Percentiles rank a stretch among this genome's conserved stretches.
Evolutionary conservation across 768 basidiomycete genomes (phyloP).

Genomic region (Dentipellis sp.): DNA sequence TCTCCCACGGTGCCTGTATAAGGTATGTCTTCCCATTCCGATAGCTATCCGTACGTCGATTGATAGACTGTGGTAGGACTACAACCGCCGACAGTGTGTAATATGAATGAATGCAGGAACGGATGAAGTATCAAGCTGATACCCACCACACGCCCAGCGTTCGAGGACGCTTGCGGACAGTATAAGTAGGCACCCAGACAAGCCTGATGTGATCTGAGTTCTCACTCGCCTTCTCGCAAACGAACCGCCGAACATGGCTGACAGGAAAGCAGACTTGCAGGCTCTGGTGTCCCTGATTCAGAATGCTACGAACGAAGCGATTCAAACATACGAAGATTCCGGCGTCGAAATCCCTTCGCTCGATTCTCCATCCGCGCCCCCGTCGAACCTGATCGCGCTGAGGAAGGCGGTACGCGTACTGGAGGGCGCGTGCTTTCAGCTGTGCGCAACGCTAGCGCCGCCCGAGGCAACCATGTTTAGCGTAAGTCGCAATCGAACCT

Average conservation of each 20-base stretch:
- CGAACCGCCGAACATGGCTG: neutral
- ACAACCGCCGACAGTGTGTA: too few relatives aligned
- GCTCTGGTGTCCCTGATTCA: neutral
- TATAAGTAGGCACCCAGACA: too few relatives aligned
- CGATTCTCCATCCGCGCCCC: neutral
- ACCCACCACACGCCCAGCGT: too few relatives aligned
- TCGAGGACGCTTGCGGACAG: too few relatives aligned
- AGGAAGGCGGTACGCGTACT: neutral
- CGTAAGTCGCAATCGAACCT: neutral
- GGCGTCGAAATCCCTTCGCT: neutral
- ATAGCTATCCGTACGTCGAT: too few relatives aligned
- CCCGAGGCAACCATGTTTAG: neutral
- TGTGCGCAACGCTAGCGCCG: neutral
- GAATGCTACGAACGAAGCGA: neutral
- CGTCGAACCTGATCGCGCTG: neutral
- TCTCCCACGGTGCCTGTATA: too few relatives aligned
- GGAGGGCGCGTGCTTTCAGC: slow-evolving; percentile 1
- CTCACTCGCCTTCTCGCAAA: too few relatives aligned
- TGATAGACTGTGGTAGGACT: too few relatives aligned
- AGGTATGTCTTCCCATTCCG: too few relatives aligned
- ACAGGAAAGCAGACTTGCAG: neutral
- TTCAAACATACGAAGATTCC: neutral
- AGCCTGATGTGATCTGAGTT: too few relatives aligned
- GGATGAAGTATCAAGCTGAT: too few relatives aligned
- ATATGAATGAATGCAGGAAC: too few relatives aligned